A percentile compares a stretch with the other conserved stretches of the same genome.
Evolutionary conservation across 2,329 filamentous ascomycete genomes (phyloP).

Genomic region (Zymoseptoria passerinii): DNA sequence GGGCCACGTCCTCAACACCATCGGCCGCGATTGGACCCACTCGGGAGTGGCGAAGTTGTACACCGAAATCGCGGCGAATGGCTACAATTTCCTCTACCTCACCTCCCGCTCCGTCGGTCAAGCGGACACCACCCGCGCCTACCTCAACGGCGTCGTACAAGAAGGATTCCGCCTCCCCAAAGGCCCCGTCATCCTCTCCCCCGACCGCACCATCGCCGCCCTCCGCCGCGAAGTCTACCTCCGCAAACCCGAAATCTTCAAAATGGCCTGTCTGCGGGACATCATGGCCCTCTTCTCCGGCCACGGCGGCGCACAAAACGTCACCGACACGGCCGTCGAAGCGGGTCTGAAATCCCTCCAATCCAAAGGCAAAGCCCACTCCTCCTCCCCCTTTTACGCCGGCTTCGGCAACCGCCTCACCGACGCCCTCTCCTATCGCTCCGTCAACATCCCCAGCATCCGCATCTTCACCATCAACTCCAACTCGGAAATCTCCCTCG

Average conservation of each 20-base stretch:
- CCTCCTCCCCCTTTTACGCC: conserved; percentile 72
- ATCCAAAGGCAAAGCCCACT: conserved; percentile 19
- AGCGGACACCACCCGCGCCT: conserved; percentile 80
- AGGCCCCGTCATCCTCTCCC: conserved; percentile 89
- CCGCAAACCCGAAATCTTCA: conserved; percentile 95
- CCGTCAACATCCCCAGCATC: conserved; percentile 87
- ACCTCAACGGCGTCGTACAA: conserved; percentile 81
- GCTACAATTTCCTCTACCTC: conserved; percentile 98
- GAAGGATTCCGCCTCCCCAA: conserved; percentile 78
- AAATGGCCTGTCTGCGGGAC: conserved; percentile 95
- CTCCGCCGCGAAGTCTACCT: conserved; percentile 87
- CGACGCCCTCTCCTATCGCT: conserved; percentile 90
- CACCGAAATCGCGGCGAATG: conserved; percentile 87
- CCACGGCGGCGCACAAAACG: conserved; percentile 28
- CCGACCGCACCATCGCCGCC: conserved; percentile 89
- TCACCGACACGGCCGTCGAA: conserved; percentile 19
- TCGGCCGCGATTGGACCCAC: conserved; percentile 97
- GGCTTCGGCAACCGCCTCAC: conserved; percentile 95
- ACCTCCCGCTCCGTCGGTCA: conserved; percentile 91
- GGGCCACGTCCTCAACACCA: conserved; percentile 91
- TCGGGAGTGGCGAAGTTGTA: conserved; percentile 94
- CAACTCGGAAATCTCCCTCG: conserved; percentile 88
- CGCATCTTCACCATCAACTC: conserved; percentile 98
- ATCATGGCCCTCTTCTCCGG: conserved; percentile 73
- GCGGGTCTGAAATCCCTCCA: conserved; percentile 20